Conservation (phyloP, 2,329 filamentous ascomycete species). For the Zasmidium angulare region DNA sequence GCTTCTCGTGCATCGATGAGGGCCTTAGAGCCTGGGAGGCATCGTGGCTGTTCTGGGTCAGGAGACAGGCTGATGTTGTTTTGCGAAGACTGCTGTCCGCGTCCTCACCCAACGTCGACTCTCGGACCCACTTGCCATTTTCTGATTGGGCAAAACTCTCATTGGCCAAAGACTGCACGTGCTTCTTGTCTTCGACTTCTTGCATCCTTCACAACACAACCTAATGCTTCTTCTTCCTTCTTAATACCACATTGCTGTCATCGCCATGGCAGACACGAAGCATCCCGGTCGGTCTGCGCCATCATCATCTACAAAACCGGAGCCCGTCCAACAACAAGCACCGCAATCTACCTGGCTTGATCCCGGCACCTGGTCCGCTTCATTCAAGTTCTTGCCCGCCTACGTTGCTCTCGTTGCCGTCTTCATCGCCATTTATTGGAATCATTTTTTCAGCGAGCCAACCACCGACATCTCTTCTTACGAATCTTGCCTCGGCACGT, state of each 20-base stretch:
- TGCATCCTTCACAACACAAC: neutral
- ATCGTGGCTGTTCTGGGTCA: too few species aligned
- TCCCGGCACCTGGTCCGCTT: conserved; percentile 23
- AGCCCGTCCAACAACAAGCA: neutral
- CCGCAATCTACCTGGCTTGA: conserved; percentile 22
- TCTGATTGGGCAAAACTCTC: neutral
- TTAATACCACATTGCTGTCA: neutral
- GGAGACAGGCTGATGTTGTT: too few species aligned
- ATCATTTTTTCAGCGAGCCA: conserved; percentile 14
- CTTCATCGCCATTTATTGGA: conserved; percentile 17
- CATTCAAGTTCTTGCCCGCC: conserved; percentile 20
- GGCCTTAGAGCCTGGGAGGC: too few species aligned
- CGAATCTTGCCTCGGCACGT: conserved; percentile 25
- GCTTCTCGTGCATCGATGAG: too few species aligned
- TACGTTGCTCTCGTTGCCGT: conserved; percentile 19
- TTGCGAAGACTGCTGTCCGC: too few species aligned
- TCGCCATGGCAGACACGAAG: neutral
- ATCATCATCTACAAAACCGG: neutral
- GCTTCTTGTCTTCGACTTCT: neutral
- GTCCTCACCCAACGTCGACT: neutral
- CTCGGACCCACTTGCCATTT: neutral
- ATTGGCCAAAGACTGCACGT: neutral
- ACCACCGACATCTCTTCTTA: conserved; percentile 18
- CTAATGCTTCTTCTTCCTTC: neutral
- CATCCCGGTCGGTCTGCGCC: neutral